These are phyloP conservation scores for Aspergillus coremiiformis DNA, from an alignment of 495 filamentous ascomycete species.

Conservation along the genomic window DNA sequence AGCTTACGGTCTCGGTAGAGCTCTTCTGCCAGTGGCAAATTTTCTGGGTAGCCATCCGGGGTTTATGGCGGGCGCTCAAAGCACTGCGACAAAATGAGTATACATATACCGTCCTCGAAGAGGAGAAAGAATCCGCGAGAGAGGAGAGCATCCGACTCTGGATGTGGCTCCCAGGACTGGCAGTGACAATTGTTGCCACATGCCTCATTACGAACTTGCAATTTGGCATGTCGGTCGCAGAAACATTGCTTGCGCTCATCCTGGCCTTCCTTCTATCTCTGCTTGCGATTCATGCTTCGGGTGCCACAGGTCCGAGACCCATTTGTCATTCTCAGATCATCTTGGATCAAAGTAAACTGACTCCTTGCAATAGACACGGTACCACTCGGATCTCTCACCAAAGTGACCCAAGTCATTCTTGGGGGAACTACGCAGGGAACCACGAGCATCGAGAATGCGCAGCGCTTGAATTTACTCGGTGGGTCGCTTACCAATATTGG, in stretches of 20 bases:
- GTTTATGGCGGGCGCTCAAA: background rate
- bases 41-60: background rate
- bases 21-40: background rate
- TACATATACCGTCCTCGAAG: too few species aligned
- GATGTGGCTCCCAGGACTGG: conserved; percentile 2
- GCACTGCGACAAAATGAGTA: too few species aligned
- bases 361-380: background rate
- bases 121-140: too few species aligned
- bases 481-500: conserved; percentile 4
- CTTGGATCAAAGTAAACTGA: background rate
- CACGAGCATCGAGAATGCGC: background rate
- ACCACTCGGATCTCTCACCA: conserved; percentile 1
- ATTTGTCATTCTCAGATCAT: background rate
- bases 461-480: background rate
- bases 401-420: background rate
- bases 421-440: background rate
- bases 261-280: background rate
- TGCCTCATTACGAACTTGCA: background rate
- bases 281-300: conserved; percentile 1
- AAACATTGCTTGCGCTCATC: background rate
- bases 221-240: background rate
- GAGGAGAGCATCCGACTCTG: background rate
- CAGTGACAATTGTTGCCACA: background rate
- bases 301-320: background rate
- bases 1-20: background rate